phyloP scores from a whole-genome alignment of 2,329 filamentous ascomycete species.

The Dissoconium aciculare region DNA sequence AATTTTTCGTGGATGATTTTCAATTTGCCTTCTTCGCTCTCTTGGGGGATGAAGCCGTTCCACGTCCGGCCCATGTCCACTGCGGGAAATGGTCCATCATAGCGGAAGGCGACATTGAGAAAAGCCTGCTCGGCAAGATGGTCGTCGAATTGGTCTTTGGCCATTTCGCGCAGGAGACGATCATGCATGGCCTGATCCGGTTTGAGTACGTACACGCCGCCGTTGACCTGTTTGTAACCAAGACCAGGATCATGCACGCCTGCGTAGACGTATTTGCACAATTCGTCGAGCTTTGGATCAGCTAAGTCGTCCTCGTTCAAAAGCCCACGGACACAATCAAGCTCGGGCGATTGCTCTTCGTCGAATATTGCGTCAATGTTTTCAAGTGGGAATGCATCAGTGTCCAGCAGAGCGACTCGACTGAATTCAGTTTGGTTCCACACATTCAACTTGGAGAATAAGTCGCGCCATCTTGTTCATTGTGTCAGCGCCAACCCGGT shows the following conservation, averaged over 20 bases:
- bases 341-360: slow-evolving; percentile 6
- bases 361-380: slow-evolving; percentile 15
- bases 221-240: slow-evolving; percentile 11
- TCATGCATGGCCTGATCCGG: slow-evolving; percentile 13
- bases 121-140: slow-evolving; percentile 14
- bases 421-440: slow-evolving; percentile 82
- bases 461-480: slow-evolving; percentile 7
- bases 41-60: slow-evolving; percentile 12
- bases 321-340: slow-evolving; percentile 7
- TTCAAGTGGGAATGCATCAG: slow-evolving; percentile 40
- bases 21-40: slow-evolving; percentile 8
- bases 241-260: slow-evolving; percentile 7
- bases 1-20: slow-evolving; percentile 14
- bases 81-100: slow-evolving; percentile 10
- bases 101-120: slow-evolving; percentile 9
- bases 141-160: slow-evolving; percentile 11
- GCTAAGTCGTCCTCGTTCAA: slow-evolving; percentile 13
- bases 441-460: slow-evolving; percentile 82
- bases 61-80: slow-evolving; percentile 9
- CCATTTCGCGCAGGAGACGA: slow-evolving; percentile 9
- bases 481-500: not conserved
- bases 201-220: slow-evolving; percentile 12
- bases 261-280: slow-evolving; percentile 12
- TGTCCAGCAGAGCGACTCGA: slow-evolving; percentile 83
- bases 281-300: slow-evolving; percentile 5